Percentiles rank a stretch among this genome's conserved stretches.
Evolutionary conservation across 805 yeast genomes (phyloP).

Genomic region (Myxozyma neglecta): DNA sequence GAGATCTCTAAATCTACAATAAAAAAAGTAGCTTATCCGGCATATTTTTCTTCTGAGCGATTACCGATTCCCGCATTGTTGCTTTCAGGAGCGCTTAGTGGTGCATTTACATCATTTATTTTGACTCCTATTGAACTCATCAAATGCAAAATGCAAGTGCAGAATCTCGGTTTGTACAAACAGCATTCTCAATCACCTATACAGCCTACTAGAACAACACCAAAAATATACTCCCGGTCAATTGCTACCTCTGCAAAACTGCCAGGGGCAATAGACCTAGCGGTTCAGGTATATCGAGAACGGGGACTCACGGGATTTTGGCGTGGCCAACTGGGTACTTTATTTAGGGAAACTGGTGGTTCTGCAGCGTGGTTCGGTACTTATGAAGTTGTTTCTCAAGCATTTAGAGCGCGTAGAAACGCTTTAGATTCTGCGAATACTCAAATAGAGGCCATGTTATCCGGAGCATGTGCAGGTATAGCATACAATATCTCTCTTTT

Average conservation of each 20-base stretch:
- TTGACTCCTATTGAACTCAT: constrained; percentile 90
- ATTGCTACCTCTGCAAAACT: background rate
- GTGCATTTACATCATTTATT: constrained; percentile 76
- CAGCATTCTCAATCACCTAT: background rate
- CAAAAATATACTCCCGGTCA: background rate
- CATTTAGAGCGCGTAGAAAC: constrained; percentile 33
- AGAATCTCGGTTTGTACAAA: constrained; percentile 38
- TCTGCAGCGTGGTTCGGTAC: constrained; percentile 94
- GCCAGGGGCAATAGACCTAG: constrained; percentile 30
- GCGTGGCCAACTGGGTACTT: constrained; percentile 83
- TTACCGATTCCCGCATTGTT: constrained; percentile 50
- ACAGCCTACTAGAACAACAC: background rate
- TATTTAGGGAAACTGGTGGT: constrained; percentile 81
- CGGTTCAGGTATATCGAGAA: constrained; percentile 46
- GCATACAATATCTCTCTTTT: constrained; percentile 75
- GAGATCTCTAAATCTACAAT: constrained; percentile 7
- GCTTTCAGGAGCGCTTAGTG: constrained; percentile 76
- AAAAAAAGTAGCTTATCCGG: background rate
- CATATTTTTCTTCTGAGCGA: constrained; percentile 18
- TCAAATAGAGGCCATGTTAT: constrained; percentile 57
- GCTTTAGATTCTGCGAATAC: constrained; percentile 34
- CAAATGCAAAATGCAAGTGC: constrained; percentile 85
- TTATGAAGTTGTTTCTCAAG: constrained; percentile 57
- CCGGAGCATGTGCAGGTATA: constrained; percentile 88
- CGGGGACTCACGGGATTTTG: constrained; percentile 75